Evolutionary conservation across 1,139 yeast genomes (phyloP), one percentile per base, ranked within the genome.

Genomic region (Arxiozyma bovina): DNA sequence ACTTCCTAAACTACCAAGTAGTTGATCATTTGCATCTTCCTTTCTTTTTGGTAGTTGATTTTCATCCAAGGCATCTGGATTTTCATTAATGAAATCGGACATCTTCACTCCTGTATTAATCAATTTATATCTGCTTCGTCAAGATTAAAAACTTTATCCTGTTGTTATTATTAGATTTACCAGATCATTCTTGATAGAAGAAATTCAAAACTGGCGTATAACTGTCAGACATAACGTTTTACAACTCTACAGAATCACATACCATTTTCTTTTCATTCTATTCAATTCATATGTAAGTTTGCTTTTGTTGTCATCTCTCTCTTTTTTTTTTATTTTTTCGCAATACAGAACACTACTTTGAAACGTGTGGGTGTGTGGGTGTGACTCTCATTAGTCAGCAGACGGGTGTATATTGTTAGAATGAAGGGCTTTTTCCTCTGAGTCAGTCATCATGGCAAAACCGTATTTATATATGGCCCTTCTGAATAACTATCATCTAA

Each of bases 41-140:
- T 68, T 68, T 50, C 96, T 78, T 0, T 85, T 86, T 1, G 98
- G 98, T 34, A 93, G 78, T 57, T 81, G 79, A 30, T 85, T 79
- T 22, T 80, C 80, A 62, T 90, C 96, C 52, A 90, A 73, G 50
- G 93, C 83, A 41, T 86, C 84, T 18, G 99, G 99, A 69, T 90
- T 90, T 34, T 96, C 96, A 71, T 93, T 93, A 58, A 91, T 85
- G 47, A 88, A 89, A 55, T 89, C 96, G 27, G 74, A 66, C 76
- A 73, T 73, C 25, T 38, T n/a, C 2, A 3, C 40, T 34, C 2
- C 40, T 15, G 4, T 34, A 34, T 34, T 34, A 34, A 15, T 34
- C 4, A 15, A 15, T 15, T 34, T 34, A 34, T 34, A 34, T 34
- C 3, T 15, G 40, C n/a, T 34, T 34, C n/a, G 12, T 15, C 6